Conservation (phyloP, 371 early-diverging fungal genomes). For the Mucor plumbeus region DNA sequence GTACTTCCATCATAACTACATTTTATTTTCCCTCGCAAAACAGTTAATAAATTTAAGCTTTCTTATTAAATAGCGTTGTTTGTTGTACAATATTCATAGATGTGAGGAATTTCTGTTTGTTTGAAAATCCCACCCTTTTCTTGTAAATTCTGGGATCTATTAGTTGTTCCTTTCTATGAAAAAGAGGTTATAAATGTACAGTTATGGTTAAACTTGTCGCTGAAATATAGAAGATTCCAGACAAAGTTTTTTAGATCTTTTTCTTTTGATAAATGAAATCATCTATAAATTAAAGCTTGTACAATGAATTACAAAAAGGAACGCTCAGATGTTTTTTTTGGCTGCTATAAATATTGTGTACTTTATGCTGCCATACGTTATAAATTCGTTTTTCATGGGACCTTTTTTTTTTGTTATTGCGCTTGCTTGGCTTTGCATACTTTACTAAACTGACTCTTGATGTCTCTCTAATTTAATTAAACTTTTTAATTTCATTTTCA, state of each 20-base stretch:
- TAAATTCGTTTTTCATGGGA: background rate
- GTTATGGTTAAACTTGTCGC: too few relatives aligned
- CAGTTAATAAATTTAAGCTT: background rate
- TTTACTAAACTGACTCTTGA: conserved; percentile 12
- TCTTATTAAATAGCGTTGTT: background rate
- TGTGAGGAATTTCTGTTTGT: background rate
- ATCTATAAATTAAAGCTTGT: background rate
- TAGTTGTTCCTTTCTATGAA: background rate
- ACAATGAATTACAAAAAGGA: background rate
- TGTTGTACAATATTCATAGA: background rate
- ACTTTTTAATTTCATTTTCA: background rate
- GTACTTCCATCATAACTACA: background rate
- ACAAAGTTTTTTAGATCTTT: background rate
- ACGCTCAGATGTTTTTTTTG: background rate
- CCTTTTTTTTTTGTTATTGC: background rate
- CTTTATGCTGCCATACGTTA: background rate
- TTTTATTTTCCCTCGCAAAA: conserved; percentile 9
- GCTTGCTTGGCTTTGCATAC: conserved; percentile 1
- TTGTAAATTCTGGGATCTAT: background rate
- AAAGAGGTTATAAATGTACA: background rate
- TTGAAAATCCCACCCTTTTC: conserved; percentile 8
- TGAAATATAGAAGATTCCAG: background rate
- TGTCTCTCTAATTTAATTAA: background rate
- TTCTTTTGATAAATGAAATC: background rate
- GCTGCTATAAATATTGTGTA: background rate